phyloP scores from a whole-genome alignment of 2,329 filamentous ascomycete genomes.

The Colletotrichum gigasporum region DNA sequence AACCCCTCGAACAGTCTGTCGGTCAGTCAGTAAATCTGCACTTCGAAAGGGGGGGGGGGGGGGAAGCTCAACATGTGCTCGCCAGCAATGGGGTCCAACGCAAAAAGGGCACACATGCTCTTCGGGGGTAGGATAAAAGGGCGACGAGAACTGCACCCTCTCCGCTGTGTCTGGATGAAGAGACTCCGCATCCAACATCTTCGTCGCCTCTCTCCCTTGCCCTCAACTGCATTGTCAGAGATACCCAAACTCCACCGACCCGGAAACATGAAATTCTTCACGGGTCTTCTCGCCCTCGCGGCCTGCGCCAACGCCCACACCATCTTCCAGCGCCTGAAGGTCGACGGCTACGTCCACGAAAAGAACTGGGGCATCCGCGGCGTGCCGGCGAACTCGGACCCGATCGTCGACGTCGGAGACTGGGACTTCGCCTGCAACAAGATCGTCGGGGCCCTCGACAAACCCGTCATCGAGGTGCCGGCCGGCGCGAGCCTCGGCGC shows the following conservation, averaged over 20 bases:
- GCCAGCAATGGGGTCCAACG: too few relatives aligned
- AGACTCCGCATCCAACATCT: too few relatives aligned
- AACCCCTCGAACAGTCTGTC: too few relatives aligned
- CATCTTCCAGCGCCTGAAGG: slow-evolving; percentile 2
- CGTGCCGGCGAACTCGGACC: not conserved
- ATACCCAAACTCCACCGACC: not conserved
- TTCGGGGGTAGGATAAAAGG: not conserved
- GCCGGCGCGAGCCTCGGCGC: slow-evolving; percentile 57
- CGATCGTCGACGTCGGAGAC: slow-evolving; percentile 56
- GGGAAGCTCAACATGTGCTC: too few relatives aligned
- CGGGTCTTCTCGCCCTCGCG: slow-evolving; percentile 43
- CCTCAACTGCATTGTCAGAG: too few relatives aligned
- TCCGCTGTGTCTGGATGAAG: not conserved
- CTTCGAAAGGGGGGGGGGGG: too few relatives aligned
- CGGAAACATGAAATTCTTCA: slow-evolving; percentile 7
- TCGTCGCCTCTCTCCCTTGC: too few relatives aligned
- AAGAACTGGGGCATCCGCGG: slow-evolving; percentile 8
- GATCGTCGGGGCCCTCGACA: slow-evolving; percentile 43
- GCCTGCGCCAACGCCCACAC: slow-evolving; percentile 53
- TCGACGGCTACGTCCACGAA: slow-evolving; percentile 10
- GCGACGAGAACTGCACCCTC: too few relatives aligned
- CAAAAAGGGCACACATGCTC: too few relatives aligned
- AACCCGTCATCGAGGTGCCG: slow-evolving; percentile 52
- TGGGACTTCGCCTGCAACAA: slow-evolving; percentile 56
- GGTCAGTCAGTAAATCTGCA: too few relatives aligned